phyloP scores from a whole-genome alignment of 768 basidiomycete genomes.

The Russula sp. region DNA sequence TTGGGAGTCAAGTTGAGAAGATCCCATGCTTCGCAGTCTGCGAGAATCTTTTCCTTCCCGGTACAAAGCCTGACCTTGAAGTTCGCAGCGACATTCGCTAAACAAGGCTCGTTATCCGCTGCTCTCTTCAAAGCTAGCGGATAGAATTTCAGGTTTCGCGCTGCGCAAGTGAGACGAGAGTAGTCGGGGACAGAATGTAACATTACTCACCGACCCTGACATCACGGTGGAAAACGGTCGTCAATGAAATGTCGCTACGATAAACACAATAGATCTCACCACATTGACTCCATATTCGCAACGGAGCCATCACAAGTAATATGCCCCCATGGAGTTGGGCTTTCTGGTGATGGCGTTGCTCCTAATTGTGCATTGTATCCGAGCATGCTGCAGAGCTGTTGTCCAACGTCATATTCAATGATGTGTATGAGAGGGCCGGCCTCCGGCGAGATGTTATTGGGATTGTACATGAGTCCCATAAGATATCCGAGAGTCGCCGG shows the following conservation, averaged over 20 bases:
- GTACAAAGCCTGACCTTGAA: constrained; percentile 33
- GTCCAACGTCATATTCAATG: constrained; percentile 37
- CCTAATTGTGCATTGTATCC: constrained; percentile 30
- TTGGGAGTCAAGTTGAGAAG: constrained; percentile 37
- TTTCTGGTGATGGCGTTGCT: background rate
- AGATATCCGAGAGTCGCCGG: constrained; percentile 28
- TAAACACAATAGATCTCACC: constrained; percentile 28
- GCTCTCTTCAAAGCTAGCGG: constrained; percentile 34
- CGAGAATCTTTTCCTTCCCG: constrained; percentile 28
- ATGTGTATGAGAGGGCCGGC: constrained; percentile 37
- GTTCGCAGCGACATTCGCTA: constrained; percentile 31
- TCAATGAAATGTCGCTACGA: background rate
- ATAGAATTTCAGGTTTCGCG: constrained; percentile 45
- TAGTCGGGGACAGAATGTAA: background rate
- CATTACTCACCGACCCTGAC: constrained; percentile 15
- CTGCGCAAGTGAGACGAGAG: constrained; percentile 25
- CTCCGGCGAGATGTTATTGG: constrained; percentile 41
- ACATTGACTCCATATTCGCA: constrained; percentile 45
- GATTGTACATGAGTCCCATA: constrained; percentile 33
- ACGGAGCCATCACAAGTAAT: constrained; percentile 40
- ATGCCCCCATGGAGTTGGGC: constrained; percentile 36
- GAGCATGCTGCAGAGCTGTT: constrained; percentile 37
- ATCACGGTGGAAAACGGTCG: background rate
- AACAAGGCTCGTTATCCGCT: constrained; percentile 24
- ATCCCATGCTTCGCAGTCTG: constrained; percentile 34